These are phyloP conservation scores for Cutaneotrichosporon curvatum DNA, from an alignment of 1,284 basidiomycete genomes.

Conservation along the genomic window DNA sequence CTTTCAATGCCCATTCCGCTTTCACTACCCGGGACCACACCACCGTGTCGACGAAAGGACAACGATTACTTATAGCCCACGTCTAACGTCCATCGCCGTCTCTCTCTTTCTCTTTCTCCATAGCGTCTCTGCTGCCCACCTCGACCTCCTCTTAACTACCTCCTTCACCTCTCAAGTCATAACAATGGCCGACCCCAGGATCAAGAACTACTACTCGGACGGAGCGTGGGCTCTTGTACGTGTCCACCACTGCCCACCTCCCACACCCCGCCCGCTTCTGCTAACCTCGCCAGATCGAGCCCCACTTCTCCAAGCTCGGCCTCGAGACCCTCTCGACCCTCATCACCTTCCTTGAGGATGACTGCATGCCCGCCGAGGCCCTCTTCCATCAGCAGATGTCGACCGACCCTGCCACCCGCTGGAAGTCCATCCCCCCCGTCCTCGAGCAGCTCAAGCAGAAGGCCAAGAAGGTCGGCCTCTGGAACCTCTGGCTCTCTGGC, in stretches of 20 bases:
- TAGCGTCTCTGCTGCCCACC: no score
- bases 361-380: conserved; percentile 70
- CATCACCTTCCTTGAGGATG: conserved; percentile 81
- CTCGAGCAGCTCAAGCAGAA: conserved; percentile 80
- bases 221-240: conserved; percentile 27
- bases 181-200: conserved; percentile 18
- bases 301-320: conserved; percentile 80
- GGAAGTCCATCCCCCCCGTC: conserved; percentile 75
- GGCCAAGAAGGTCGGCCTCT: conserved; percentile 80
- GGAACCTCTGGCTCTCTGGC: conserved; percentile 96
- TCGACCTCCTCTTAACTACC: not conserved
- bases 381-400: conserved; percentile 80
- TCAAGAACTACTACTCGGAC: conserved; percentile 20
- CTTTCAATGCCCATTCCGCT: no score
- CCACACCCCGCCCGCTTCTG: not conserved
- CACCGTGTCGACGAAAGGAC: no score
- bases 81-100: no score
- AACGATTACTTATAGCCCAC: no score
- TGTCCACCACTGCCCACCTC: not conserved
- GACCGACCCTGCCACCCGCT: conserved; percentile 64
- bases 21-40: no score
- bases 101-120: no score
- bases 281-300: conserved; percentile 59
- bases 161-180: not conserved
- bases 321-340: conserved; percentile 79